Evolutionary conservation across 139 green algal species (phyloP).

Genomic region (Zygnema circumcarinatum): DNA sequence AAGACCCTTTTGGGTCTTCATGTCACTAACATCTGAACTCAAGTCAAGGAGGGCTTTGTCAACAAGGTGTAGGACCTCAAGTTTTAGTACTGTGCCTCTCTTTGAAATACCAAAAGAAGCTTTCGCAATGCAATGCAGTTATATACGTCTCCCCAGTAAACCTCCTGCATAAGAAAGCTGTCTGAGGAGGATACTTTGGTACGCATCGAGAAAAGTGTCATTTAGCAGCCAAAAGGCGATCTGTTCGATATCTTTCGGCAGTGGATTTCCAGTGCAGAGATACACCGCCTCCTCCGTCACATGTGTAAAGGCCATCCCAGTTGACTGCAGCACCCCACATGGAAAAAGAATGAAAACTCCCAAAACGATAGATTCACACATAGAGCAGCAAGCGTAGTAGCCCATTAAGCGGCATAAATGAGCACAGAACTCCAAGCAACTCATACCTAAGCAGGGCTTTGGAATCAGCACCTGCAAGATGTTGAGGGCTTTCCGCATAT

Average conservation of each 20-base stretch:
- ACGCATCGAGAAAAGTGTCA: slow-evolving; percentile 69
- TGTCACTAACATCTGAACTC: slow-evolving; percentile 26
- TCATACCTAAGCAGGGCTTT: slow-evolving; percentile 1
- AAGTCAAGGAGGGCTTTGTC: background rate
- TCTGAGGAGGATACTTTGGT: slow-evolving; percentile 52
- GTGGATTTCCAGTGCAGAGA: slow-evolving; percentile 85
- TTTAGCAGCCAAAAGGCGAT: slow-evolving; percentile 85
- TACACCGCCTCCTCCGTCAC: slow-evolving; percentile 88
- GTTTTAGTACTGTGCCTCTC: too few species aligned
- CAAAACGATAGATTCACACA: slow-evolving; percentile 3
- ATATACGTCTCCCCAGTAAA: too few species aligned
- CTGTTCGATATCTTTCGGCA: slow-evolving; percentile 83
- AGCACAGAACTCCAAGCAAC: background rate
- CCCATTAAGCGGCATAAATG: background rate
- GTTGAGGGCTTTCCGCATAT: slow-evolving; percentile 97
- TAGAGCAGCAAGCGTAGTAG: too few species aligned
- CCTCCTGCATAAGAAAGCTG: too few species aligned
- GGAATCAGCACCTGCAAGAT: slow-evolving; percentile 79
- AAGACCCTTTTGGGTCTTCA: slow-evolving; percentile 77
- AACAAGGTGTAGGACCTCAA: too few species aligned
- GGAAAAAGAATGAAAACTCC: background rate
- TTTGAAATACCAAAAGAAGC: too few species aligned
- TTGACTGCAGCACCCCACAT: slow-evolving; percentile 47
- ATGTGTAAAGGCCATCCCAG: slow-evolving; percentile 72
- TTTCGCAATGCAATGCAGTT: too few species aligned